Percentiles rank a stretch among this genome's conserved stretches.
These are phyloP conservation scores for Trichocladium antarcticum DNA, from an alignment of 495 filamentous ascomycete species.

Conservation along the genomic window DNA sequence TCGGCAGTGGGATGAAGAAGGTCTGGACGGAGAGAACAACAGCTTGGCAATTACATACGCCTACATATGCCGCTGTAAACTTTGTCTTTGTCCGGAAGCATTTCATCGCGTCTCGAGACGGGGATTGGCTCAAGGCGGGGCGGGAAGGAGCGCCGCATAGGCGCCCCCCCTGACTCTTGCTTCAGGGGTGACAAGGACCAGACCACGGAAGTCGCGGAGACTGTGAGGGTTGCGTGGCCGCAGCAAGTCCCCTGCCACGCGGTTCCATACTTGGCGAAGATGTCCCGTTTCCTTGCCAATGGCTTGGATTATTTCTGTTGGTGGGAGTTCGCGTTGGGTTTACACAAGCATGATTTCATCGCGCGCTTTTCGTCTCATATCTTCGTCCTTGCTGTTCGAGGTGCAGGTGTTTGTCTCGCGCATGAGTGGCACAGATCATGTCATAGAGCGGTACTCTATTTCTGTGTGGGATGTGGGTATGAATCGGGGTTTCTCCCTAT, in stretches of 20 bases:
- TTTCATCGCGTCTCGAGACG: not conserved
- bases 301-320: not conserved
- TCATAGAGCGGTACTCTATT: not conserved
- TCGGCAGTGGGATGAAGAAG: not conserved
- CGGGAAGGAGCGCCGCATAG: not conserved
- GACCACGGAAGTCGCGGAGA: not conserved
- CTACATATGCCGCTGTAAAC: too few species aligned
- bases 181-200: not conserved
- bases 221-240: not conserved
- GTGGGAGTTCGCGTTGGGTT: not conserved
- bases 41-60: too few species aligned
- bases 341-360: not conserved
- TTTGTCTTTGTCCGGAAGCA: not conserved
- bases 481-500: not conserved
- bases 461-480: not conserved
- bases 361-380: not conserved
- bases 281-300: not conserved
- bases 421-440: not conserved
- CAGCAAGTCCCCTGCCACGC: not conserved
- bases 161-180: constrained; percentile 1
- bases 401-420: not conserved
- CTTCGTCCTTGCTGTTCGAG: not conserved
- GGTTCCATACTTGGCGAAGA: not conserved
- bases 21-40: too few species aligned
- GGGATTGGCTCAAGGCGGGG: not conserved